These are phyloP conservation scores for Meyerozyma guilliermondii DNA, from an alignment of 1,139 yeast genomes.

Conservation along the genomic window DNA sequence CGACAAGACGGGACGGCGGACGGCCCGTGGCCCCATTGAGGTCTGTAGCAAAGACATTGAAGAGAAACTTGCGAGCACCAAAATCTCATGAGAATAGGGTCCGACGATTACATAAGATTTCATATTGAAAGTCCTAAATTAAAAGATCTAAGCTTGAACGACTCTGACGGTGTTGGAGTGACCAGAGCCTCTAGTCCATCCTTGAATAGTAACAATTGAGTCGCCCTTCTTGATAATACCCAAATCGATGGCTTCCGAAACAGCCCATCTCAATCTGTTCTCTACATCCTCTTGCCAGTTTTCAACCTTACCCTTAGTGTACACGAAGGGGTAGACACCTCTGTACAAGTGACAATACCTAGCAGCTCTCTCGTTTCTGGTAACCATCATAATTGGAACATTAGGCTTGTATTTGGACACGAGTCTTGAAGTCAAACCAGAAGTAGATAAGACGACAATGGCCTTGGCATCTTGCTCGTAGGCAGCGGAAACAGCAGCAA, in stretches of 20 bases:
- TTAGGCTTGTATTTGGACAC: constrained; percentile 97
- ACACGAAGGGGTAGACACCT: constrained; percentile 97
- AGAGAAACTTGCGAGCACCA: neutral
- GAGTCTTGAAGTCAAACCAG: constrained; percentile 93
- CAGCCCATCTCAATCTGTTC: constrained; percentile 90
- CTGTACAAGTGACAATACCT: constrained; percentile 95
- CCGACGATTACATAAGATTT: neutral
- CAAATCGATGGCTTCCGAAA: constrained; percentile 80
- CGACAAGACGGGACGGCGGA: neutral
- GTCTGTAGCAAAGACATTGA: neutral
- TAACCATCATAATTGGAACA: constrained; percentile 96
- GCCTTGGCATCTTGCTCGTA: constrained; percentile 97
- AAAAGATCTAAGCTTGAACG: constrained; percentile 38
- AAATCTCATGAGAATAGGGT: neutral
- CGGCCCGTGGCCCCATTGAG: neutral
- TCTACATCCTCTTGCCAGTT: constrained; percentile 98
- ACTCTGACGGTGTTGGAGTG: constrained; percentile 96
- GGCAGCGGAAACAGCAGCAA: constrained; percentile 94
- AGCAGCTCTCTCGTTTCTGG: constrained; percentile 90
- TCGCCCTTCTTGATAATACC: constrained; percentile 88
- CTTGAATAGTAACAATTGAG: constrained; percentile 91
- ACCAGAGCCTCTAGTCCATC: constrained; percentile 98
- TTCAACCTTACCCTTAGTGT: constrained; percentile 58
- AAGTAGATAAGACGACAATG: constrained; percentile 89
- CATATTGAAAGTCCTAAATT: neutral